Base-by-base conservation (phyloP, 164 flowering plant species). In the Sedum album region DNA sequence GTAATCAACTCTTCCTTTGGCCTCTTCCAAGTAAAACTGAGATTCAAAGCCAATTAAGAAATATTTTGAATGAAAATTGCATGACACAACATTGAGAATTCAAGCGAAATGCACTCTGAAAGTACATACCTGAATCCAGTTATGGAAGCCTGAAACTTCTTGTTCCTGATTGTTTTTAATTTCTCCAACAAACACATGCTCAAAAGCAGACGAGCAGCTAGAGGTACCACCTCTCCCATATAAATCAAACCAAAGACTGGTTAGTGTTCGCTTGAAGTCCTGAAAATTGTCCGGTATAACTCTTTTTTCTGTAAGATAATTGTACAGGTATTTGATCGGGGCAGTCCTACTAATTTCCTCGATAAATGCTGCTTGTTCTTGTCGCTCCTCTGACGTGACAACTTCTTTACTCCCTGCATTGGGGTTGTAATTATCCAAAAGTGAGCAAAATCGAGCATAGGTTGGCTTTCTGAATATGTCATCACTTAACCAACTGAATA, bases 1-100 rank as follows among this genome's bases (percentile, higher is more conserved):
- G n/a, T n/a, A n/a, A n/a, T n/a, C n/a, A n/a, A n/a, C n/a, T n/a
- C 78, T 86, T 60, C 97, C 97, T 78, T 91, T 91, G 28, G 91
- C 85, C 76, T 94, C 98, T 79, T 94, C 98, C n/a, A 89, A 73
- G 76, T 89, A 91, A 78, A 94, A 91, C 97, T 91, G 89, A 74
- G 14, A 55, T 23, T 2, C 25, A 3, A 26, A 8, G 28, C 4
- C 57, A 23, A 25, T 55, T 26, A 25, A 25, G 31, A 10, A 25
- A n/a, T n/a, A n/a, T n/a, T n/a, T n/a, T n/a, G n/a, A n/a, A n/a
- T n/a, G n/a, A 48, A 11, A 67, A 6, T 23, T 46, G 26, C n/a
- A 46, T 48, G 53, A 48, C 21, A 20, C 5, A 18, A 15, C 2
- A 15, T n/a, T 38, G 5, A 15, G 44, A 46, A 7, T 18, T 23